phyloP scores from a whole-genome alignment of 257 asterid genomes.

The Echites panduratus region DNA sequence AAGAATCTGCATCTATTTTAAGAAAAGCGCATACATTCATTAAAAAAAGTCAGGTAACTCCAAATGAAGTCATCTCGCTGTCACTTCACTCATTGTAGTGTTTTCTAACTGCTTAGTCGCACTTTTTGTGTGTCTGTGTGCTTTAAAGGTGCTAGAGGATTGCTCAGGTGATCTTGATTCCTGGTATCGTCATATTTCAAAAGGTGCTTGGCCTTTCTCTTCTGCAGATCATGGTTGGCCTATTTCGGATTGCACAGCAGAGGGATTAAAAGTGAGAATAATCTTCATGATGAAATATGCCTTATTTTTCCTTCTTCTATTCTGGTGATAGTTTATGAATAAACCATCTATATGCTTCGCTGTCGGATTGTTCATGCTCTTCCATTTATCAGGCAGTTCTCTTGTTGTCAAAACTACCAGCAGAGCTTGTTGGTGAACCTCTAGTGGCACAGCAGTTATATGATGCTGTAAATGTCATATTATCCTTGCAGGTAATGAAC shows the following conservation, averaged over 20 bases:
- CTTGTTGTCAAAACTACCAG: conserved; percentile 62
- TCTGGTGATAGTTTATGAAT: not conserved
- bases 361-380: conserved; percentile 15
- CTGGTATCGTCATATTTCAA: conserved; percentile 97
- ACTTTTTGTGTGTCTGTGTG: conserved; percentile 7
- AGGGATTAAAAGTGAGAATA: conserved; percentile 74
- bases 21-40: conserved; percentile 66
- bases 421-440: conserved; percentile 71
- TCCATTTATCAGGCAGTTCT: conserved; percentile 60
- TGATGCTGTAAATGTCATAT: conserved; percentile 82
- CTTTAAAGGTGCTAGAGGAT: conserved; percentile 67
- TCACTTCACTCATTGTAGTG: conserved; percentile 6
- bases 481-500: conserved; percentile 80
- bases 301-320: not conserved
- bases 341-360: conserved; percentile 2
- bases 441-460: conserved; percentile 53
- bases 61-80: conserved; percentile 11
- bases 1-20: conserved; percentile 68
- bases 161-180: conserved; percentile 73
- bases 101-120: conserved; percentile 16
- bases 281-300: conserved; percentile 19
- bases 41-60: conserved; percentile 68
- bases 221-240: conserved; percentile 99
- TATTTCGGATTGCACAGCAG: conserved; percentile 98
- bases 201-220: conserved; percentile 99